Percentiles rank a stretch among this genome's conserved stretches.
phyloP scores from a whole-genome alignment of 139 green algal species.

The Trebouxia sp. region DNA sequence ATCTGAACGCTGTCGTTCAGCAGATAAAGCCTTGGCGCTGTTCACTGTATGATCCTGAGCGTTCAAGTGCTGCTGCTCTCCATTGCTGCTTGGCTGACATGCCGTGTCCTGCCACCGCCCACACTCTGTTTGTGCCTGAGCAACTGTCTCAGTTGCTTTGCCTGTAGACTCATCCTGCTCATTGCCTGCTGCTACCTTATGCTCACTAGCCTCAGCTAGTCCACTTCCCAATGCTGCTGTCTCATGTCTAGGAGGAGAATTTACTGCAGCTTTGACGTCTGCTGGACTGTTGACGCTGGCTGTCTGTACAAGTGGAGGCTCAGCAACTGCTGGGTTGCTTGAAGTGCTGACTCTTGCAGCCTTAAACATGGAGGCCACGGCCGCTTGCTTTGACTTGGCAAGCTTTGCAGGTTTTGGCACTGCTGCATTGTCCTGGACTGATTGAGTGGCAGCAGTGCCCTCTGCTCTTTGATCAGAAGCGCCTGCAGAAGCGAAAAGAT shows the following conservation, averaged over 20 bases:
- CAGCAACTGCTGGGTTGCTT: neutral
- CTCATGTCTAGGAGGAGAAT: no score
- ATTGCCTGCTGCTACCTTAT: no score
- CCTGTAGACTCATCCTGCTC: no score
- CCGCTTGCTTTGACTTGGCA: neutral
- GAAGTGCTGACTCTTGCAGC: neutral
- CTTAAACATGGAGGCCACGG: constrained; percentile 20
- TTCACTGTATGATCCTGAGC: neutral
- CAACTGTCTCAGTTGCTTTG: no score
- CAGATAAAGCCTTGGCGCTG: neutral
- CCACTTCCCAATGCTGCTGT: no score
- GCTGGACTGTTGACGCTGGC: no score
- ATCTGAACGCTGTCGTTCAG: neutral
- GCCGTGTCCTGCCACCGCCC: neutral
- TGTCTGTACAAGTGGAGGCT: no score
- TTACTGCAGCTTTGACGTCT: neutral
- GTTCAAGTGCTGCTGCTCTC: neutral
- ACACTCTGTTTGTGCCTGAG: no score
- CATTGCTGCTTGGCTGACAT: neutral
- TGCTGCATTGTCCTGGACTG: neutral
- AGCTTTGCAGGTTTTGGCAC: neutral
- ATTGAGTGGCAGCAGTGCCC: neutral
- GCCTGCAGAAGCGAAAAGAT: no score
- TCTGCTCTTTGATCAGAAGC: no score
- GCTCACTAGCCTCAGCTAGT: no score